Evolutionary conservation across 352 stramenopile genomes (phyloP).

Genomic region (Phytophthora ramorum): DNA sequence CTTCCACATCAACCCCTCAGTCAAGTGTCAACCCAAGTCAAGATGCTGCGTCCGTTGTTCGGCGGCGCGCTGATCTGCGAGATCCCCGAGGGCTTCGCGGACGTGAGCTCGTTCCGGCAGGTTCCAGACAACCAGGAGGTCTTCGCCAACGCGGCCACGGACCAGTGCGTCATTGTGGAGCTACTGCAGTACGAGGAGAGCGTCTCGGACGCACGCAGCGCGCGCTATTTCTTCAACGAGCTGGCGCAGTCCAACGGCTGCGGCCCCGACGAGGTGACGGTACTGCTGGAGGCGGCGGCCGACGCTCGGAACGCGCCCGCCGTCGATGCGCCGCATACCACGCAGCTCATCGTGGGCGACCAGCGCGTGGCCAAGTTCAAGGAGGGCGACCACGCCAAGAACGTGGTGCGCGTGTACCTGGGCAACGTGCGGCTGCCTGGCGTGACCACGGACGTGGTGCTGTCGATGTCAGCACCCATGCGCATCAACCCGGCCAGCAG

Average conservation of each 20-base stretch:
- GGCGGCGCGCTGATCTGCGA: slow-evolving; percentile 77
- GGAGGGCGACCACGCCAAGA: slow-evolving; percentile 80
- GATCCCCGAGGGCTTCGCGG: slow-evolving; percentile 75
- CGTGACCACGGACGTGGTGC: slow-evolving; percentile 83
- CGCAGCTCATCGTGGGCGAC: slow-evolving; percentile 71
- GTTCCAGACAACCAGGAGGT: slow-evolving; percentile 91
- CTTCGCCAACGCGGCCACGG: slow-evolving; percentile 80
- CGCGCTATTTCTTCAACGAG: slow-evolving; percentile 86
- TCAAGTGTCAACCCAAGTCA: slow-evolving; percentile 7
- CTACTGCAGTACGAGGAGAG: slow-evolving; percentile 72
- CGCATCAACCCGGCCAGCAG: slow-evolving; percentile 78
- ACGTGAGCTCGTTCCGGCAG: slow-evolving; percentile 87
- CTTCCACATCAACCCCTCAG: not conserved
- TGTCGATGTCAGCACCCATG: slow-evolving; percentile 83
- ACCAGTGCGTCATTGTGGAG: slow-evolving; percentile 88
- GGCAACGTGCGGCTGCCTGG: slow-evolving; percentile 72
- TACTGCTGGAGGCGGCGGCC: slow-evolving; percentile 56
- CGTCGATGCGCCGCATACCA: slow-evolving; percentile 48
- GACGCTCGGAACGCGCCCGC: slow-evolving; percentile 29
- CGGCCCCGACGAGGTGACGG: slow-evolving; percentile 53
- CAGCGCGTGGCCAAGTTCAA: slow-evolving; percentile 89
- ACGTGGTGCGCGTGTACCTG: slow-evolving; percentile 86
- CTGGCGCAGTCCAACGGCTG: slow-evolving; percentile 85
- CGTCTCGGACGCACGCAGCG: slow-evolving; percentile 56
- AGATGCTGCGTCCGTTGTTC: slow-evolving; percentile 52